phyloP scores from a whole-genome alignment of 768 basidiomycete species.

The Psilocybe azurescens region DNA sequence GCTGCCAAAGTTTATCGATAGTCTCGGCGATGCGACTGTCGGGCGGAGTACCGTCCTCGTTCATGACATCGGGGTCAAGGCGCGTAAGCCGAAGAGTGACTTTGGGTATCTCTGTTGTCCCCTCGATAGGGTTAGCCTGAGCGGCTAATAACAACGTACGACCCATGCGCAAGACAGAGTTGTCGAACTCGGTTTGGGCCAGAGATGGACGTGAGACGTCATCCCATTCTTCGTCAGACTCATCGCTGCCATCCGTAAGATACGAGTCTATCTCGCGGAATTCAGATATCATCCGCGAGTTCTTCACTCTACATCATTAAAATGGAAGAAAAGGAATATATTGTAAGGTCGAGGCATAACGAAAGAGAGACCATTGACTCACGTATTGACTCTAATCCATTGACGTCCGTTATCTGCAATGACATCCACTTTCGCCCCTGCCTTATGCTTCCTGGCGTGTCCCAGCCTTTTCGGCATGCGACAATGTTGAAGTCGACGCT shows the following conservation, averaged over 20 bases:
- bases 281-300: constrained; percentile 76
- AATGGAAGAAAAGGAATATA: not conserved
- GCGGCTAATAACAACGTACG: constrained; percentile 71
- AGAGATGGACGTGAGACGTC: constrained; percentile 47
- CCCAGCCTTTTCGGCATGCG: constrained; percentile 25
- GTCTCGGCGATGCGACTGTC: constrained; percentile 70
- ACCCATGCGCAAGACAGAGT: constrained; percentile 76
- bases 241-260: constrained; percentile 61
- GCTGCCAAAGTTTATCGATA: constrained; percentile 53
- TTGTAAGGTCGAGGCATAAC: too few species aligned
- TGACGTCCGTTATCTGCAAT: constrained; percentile 73
- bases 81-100: constrained; percentile 75
- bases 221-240: constrained; percentile 55
- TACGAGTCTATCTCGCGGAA: constrained; percentile 88
- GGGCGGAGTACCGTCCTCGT: constrained; percentile 20
- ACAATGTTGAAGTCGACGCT: not conserved
- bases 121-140: constrained; percentile 54
- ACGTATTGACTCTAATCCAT: constrained; percentile 93
- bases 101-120: constrained; percentile 42
- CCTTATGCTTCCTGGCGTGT: constrained; percentile 27
- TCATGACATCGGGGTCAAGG: constrained; percentile 48
- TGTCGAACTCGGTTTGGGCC: constrained; percentile 63
- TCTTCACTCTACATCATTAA: constrained; percentile 62
- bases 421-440: constrained; percentile 77
- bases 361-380: constrained; percentile 34